These are phyloP conservation scores for Protea cynaroides DNA, from an alignment of 164 flowering plant genomes.

Conservation along the genomic window DNA sequence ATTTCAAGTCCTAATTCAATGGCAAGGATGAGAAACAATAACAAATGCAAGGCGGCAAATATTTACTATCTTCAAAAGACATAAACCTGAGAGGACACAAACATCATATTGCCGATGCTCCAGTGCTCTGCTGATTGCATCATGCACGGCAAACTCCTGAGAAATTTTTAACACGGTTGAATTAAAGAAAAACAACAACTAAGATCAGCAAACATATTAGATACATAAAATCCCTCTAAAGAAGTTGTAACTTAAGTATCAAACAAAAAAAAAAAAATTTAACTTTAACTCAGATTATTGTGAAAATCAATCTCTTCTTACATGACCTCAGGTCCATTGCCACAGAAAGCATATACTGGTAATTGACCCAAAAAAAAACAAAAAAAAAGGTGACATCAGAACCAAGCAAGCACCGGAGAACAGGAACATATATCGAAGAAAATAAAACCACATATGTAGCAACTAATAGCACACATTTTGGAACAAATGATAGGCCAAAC, in stretches of 20 bases:
- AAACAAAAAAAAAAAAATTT: too few species aligned
- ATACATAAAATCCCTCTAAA: not conserved
- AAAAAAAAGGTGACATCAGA: not conserved
- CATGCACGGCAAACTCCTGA: not conserved
- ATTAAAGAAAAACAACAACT: not conserved
- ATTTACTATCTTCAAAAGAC: not conserved
- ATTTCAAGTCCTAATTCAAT: too few species aligned
- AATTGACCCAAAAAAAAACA: not conserved
- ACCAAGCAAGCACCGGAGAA: not conserved
- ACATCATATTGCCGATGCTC: not conserved
- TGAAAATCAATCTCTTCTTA: not conserved
- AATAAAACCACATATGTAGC: not conserved
- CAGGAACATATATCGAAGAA: not conserved
- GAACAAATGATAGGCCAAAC: not conserved
- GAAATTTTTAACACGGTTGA: not conserved
- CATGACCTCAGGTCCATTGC: not conserved
- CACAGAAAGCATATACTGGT: not conserved
- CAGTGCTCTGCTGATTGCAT: not conserved
- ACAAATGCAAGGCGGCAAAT: not conserved
- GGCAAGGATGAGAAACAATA: not conserved
- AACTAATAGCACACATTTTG: not conserved
- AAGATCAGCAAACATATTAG: not conserved
- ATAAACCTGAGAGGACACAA: not conserved
- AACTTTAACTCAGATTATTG: not conserved
- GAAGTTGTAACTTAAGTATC: not conserved